Conservation (phyloP, 1,139 yeast genomes). For the Ogataea hybrid region DNA sequence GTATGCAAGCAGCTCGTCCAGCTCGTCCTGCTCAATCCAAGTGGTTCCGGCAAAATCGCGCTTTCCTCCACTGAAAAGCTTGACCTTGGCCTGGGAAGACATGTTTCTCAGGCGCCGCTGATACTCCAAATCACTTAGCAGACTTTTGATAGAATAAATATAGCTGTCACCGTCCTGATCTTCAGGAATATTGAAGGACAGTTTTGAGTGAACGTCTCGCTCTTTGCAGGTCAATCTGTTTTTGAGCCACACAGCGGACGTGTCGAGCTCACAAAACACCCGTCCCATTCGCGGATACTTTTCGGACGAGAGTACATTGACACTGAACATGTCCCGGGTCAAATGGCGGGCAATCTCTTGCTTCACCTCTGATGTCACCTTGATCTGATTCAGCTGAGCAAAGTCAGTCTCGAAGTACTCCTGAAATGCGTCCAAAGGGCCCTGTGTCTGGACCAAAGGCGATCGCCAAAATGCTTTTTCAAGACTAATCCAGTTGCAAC, state of each 20-base stretch:
- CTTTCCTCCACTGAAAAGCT: conserved; percentile 25
- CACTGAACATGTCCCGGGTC: neutral
- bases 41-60: conserved; percentile 18
- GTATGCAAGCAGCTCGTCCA: conserved; percentile 34
- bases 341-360: conserved; percentile 14
- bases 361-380: conserved; percentile 20
- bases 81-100: conserved; percentile 24
- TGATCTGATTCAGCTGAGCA: conserved; percentile 22
- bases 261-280: conserved; percentile 67
- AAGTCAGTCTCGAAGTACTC: conserved; percentile 21
- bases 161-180: conserved; percentile 9
- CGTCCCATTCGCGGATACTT: conserved; percentile 54
- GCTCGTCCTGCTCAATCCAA: conserved; percentile 44
- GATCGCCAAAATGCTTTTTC: conserved; percentile 37
- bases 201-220: conserved; percentile 46
- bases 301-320: conserved; percentile 27
- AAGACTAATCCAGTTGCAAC: conserved; percentile 73
- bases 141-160: conserved; percentile 43
- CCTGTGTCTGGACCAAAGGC: conserved; percentile 35
- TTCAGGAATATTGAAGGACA: conserved; percentile 38
- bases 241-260: conserved; percentile 52
- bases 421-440: conserved; percentile 16
- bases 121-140: conserved; percentile 59
- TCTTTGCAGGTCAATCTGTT: conserved; percentile 50
- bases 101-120: conserved; percentile 49